Base-by-base conservation (phyloP, 441 rosid species). In the Geranium incanum region DNA sequence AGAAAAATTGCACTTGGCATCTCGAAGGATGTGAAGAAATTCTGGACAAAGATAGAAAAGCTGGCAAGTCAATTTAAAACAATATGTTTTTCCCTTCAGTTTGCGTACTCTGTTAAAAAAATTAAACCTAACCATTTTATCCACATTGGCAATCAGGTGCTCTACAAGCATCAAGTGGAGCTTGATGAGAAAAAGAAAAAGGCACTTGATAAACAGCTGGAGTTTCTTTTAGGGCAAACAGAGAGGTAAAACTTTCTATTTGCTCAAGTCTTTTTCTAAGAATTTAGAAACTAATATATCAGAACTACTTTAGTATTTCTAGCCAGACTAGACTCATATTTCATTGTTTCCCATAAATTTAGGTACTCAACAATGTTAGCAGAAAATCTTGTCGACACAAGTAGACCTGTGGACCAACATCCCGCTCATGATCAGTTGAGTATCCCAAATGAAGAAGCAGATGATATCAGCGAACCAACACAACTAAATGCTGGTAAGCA, bases 331-430 rank as follows among this genome's bases (percentile, higher is more conserved):
- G 70, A 70, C 71, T 78, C 52, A 72, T 70, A 37, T 66, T 70
- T 1, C 59, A 36, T 66, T 63, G 67, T 50, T 5, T 21, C 57
- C 63, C 23, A 28, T 71, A 38, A 16, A 62, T 77, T 78, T 73
- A 95, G 99, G 88, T 95, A 95, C 88, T 95, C 99, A 71, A 93
- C 97, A 64, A 95, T 95, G 99, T 82, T 95, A 72, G 99, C 99
- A 37, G 99, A 95, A 89, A 95, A 95, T 82, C 85, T 95, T 68
- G 90, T 79, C 74, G 97, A 93, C 68, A 77, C 84, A 23, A 67
- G 57, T 71, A 84, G 79, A 72, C 87, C 82, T 39, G 74, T 71
- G 67, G 85, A 79, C 72, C 88, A 73, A 41, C 36, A 74, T 81
- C 59, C 83, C 71, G 60, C 75, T 23, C 74, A 57, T 71, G 73